phyloP scores from a whole-genome alignment of 2,329 filamentous ascomycete species.

The Pseudocercospora vitis region DNA sequence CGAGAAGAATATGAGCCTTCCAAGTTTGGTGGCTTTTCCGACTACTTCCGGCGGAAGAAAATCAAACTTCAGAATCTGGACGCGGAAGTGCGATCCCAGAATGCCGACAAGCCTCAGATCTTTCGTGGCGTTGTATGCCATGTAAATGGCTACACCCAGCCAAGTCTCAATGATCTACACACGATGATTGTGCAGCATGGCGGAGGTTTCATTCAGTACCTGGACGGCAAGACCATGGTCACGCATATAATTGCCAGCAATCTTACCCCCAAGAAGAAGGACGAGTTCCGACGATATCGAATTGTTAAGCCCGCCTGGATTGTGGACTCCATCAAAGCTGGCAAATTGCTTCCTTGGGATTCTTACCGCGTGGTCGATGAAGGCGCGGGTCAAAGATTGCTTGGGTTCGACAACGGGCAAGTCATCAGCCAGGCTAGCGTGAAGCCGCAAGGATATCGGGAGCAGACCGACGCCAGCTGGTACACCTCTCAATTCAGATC shows the following conservation, averaged over 20 bases:
- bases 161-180: constrained; percentile 85
- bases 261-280: constrained; percentile 86
- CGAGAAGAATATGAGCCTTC: constrained; percentile 91
- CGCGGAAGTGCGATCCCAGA: constrained; percentile 70
- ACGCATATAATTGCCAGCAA: constrained; percentile 91
- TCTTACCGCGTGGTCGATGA: constrained; percentile 82
- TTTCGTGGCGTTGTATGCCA: constrained; percentile 90
- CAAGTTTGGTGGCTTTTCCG: constrained; percentile 81
- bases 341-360: constrained; percentile 80
- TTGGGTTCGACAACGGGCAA: constrained; percentile 63
- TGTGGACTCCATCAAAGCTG: constrained; percentile 80
- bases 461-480: constrained; percentile 80
- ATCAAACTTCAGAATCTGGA: constrained; percentile 96
- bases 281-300: constrained; percentile 83
- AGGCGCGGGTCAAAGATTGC: constrained; percentile 75
- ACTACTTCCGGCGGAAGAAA: constrained; percentile 95
- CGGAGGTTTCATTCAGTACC: constrained; percentile 91
- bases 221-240: constrained; percentile 90
- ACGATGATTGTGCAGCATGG: constrained; percentile 85
- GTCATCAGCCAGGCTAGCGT: constrained; percentile 66
- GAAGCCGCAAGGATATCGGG: constrained; percentile 66
- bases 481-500: constrained; percentile 68
- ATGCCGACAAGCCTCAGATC: constrained; percentile 72
- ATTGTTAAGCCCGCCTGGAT: constrained; percentile 96
- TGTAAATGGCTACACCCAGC: constrained; percentile 94